Evolutionary conservation across 257 asterid genomes (phyloP).

Genomic region (Fraxinus cuspidata): DNA sequence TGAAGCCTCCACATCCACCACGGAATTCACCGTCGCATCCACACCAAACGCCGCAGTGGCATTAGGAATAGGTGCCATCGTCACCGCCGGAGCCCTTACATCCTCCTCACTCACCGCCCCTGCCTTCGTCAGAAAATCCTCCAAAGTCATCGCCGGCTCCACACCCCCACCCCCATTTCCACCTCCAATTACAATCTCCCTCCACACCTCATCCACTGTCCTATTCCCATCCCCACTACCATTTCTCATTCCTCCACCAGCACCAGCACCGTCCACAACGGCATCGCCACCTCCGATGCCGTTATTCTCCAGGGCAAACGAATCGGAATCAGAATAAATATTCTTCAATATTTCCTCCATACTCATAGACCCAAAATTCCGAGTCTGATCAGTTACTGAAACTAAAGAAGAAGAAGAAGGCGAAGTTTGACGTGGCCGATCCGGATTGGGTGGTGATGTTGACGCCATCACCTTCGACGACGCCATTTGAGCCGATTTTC

Average conservation of each 20-base stretch:
- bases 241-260: slow-evolving; percentile 26
- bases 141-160: slow-evolving; percentile 79
- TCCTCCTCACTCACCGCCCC: slow-evolving; percentile 90
- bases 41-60: slow-evolving; percentile 31
- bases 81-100: slow-evolving; percentile 50
- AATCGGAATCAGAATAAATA: slow-evolving; percentile 62
- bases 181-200: slow-evolving; percentile 55
- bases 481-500: slow-evolving; percentile 67
- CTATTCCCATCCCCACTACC: slow-evolving; percentile 28
- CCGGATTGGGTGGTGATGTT: slow-evolving; percentile 91
- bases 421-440: slow-evolving; percentile 74
- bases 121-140: slow-evolving; percentile 80
- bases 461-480: slow-evolving; percentile 95
- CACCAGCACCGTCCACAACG: slow-evolving; percentile 11
- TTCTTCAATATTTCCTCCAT: slow-evolving; percentile 80
- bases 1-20: slow-evolving; percentile 33
- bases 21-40: slow-evolving; percentile 49
- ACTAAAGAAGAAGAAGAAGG: slow-evolving; percentile 33
- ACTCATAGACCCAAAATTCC: slow-evolving; percentile 67
- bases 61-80: slow-evolving; percentile 30
- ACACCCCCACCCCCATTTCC: slow-evolving; percentile 32
- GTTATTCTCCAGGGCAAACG: slow-evolving; percentile 32
- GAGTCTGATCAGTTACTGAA: slow-evolving; percentile 42
- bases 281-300: slow-evolving; percentile 10
- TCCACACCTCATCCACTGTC: slow-evolving; percentile 66